These are phyloP conservation scores for Guadua angustifolia DNA, from an alignment of 176 grass and related monocot species.

Conservation along the genomic window DNA sequence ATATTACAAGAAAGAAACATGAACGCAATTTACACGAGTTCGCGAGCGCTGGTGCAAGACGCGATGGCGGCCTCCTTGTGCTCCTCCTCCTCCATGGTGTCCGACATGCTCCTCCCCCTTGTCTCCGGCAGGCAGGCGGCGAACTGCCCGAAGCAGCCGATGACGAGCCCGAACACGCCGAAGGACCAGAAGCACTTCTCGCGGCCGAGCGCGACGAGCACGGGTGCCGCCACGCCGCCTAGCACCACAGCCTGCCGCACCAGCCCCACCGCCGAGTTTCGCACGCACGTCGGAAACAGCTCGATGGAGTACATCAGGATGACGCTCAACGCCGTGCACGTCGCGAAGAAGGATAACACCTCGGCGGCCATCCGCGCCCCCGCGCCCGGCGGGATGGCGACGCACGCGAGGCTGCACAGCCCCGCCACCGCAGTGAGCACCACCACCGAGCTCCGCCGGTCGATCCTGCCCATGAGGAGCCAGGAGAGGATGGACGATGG, in stretches of 20 bases:
- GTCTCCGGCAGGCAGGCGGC: conserved; percentile 73
- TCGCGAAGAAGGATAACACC: conserved; percentile 68
- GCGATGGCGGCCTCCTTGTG: conserved; percentile 42
- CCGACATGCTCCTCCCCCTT: conserved; percentile 65
- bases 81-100: conserved; percentile 97
- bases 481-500: conserved; percentile 57
- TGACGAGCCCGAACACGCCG: conserved; percentile 68
- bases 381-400: conserved; percentile 40
- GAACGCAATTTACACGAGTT: conserved; percentile 35
- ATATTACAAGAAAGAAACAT: too few relatives aligned
- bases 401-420: conserved; percentile 60
- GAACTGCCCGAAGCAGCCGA: conserved; percentile 62
- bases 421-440: conserved; percentile 53
- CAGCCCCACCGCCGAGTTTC: conserved; percentile 79
- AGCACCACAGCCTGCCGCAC: conserved; percentile 70
- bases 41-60: not conserved
- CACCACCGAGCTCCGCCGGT: conserved; percentile 63
- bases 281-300: conserved; percentile 88
- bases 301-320: conserved; percentile 75
- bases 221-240: conserved; percentile 67
- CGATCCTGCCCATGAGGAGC: conserved; percentile 57
- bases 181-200: conserved; percentile 68
- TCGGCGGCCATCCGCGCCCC: conserved; percentile 62
- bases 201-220: conserved; percentile 73
- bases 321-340: conserved; percentile 80